Base-by-base conservation (phyloP, 352 stramenopile species). In the Phytophthora pistaciae region DNA sequence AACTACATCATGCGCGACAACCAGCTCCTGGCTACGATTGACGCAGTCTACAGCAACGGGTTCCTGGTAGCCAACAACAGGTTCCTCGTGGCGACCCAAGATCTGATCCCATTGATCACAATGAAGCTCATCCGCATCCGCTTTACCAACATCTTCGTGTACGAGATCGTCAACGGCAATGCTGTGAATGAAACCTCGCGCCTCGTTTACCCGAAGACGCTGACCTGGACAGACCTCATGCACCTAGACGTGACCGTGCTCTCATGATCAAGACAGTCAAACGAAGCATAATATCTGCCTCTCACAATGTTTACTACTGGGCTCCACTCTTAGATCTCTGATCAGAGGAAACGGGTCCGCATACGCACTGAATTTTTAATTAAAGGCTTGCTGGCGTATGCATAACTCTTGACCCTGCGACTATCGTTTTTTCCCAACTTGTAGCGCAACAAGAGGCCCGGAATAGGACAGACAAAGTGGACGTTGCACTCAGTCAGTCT, bases 61-160 rank as follows among this genome's bases (percentile, higher is more conserved):
- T 89, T 79, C 46, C 56, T 89, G 4, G 62, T 87, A 27, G 64
- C 54, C n/a, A 83, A 84, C 52, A 66, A 68, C 33, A 82, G 75
- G 27, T 85, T 75, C 42, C 38, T 87, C 0, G 59, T 87, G 33
- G 70, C 67, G 4, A 81, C 64, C 1, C 65, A 75, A 66, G 79
- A 87, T 25, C 59, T 84, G 18, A 55, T 78, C 6, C 44, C 74
- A 2, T 59, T 84, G 49, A 50, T 84, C 9, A n/a, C 83, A 25
- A 87, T 87, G 64, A 87, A 84, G 64, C 23, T 80, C 16, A 69
- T 61, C 8, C 65, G 40, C 11, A 36, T 83, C 5, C 77, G 77
- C 20, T 82, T 84, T 46, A 74, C 63, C 21, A 84, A 84, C 53
- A 70, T 84, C 29, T 84, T 78, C 48, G 67, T 82, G 14, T 82